Percentiles rank a stretch among this genome's conserved stretches.
phyloP scores from a whole-genome alignment of 495 filamentous ascomycete species.

The Penicillium antarcticum region DNA sequence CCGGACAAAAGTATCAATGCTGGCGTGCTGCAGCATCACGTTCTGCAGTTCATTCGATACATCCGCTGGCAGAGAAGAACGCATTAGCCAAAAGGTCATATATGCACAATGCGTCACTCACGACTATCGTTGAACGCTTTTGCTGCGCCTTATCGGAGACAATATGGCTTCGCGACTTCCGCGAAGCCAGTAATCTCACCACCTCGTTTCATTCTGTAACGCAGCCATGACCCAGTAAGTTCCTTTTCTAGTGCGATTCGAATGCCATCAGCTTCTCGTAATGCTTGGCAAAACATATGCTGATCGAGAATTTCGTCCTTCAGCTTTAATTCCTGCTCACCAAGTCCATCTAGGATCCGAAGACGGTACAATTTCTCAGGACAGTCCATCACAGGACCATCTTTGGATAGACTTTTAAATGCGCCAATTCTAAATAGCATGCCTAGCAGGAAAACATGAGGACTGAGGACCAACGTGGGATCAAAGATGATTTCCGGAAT shows the following conservation, averaged over 20 bases:
- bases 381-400: slow-evolving; percentile 17
- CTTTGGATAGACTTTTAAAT: slow-evolving; percentile 24
- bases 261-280: slow-evolving; percentile 13
- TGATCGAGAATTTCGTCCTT: slow-evolving; percentile 24
- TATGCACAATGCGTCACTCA: slow-evolving; percentile 13
- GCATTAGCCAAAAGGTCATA: slow-evolving; percentile 9
- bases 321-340: slow-evolving; percentile 26
- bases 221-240: slow-evolving; percentile 23
- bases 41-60: slow-evolving; percentile 39
- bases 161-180: slow-evolving; percentile 27
- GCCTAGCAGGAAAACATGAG: slow-evolving; percentile 22
- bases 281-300: slow-evolving; percentile 17
- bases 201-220: slow-evolving; percentile 24
- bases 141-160: slow-evolving; percentile 30
- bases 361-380: slow-evolving; percentile 30
- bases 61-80: slow-evolving; percentile 21
- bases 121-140: slow-evolving; percentile 36
- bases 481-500: slow-evolving; percentile 33
- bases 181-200: slow-evolving; percentile 28
- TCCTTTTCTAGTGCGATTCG: slow-evolving; percentile 27
- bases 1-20: slow-evolving; percentile 33
- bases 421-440: slow-evolving; percentile 29
- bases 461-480: slow-evolving; percentile 25
- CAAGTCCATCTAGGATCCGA: slow-evolving; percentile 22
- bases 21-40: slow-evolving; percentile 34